phyloP scores from a whole-genome alignment of 176 grass and related monocot species.

The Otatea glauca region DNA sequence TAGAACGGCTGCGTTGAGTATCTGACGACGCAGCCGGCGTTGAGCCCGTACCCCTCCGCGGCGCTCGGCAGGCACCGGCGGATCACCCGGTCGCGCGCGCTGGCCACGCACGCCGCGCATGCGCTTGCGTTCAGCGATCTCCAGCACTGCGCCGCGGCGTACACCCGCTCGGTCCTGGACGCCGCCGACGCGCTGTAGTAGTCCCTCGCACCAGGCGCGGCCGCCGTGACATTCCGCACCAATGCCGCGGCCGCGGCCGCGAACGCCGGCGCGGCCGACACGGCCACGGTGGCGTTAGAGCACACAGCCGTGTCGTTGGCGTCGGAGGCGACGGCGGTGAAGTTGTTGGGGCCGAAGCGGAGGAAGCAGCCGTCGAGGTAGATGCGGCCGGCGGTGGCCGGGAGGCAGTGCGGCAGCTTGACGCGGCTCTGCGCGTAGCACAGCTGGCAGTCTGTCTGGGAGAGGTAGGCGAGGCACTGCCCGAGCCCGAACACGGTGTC shows the following conservation, averaged over 20 bases:
- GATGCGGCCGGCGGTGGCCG: slow-evolving; percentile 54
- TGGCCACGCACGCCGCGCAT: slow-evolving; percentile 64
- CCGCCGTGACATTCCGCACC: slow-evolving; percentile 60
- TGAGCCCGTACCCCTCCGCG: slow-evolving; percentile 62
- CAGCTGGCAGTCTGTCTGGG: slow-evolving; percentile 66
- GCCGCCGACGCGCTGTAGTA: slow-evolving; percentile 42
- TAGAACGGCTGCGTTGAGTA: slow-evolving; percentile 85
- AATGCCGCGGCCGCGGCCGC: slow-evolving; percentile 22
- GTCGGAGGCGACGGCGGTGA: slow-evolving; percentile 54
- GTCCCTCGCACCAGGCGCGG: slow-evolving; percentile 34
- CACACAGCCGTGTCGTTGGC: slow-evolving; percentile 54
- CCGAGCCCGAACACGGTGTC: slow-evolving; percentile 58
- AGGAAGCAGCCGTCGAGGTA: slow-evolving; percentile 87
- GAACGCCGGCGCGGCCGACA: slow-evolving; percentile 23
- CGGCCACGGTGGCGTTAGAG: slow-evolving; percentile 42
- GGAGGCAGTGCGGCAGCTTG: slow-evolving; percentile 79
- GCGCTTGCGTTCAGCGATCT: slow-evolving; percentile 68
- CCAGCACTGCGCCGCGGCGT: slow-evolving; percentile 87
- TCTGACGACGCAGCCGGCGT: slow-evolving; percentile 81
- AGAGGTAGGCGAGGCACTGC: slow-evolving; percentile 80
- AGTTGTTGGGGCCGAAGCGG: slow-evolving; percentile 55
- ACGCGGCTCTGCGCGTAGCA: slow-evolving; percentile 76
- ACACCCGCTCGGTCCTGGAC: slow-evolving; percentile 29
- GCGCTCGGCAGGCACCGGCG: slow-evolving; percentile 56
- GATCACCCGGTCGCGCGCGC: slow-evolving; percentile 43